Base-by-base conservation (phyloP, 2,329 filamentous ascomycete genomes). In the Aspergillus puulaauensis region DNA sequence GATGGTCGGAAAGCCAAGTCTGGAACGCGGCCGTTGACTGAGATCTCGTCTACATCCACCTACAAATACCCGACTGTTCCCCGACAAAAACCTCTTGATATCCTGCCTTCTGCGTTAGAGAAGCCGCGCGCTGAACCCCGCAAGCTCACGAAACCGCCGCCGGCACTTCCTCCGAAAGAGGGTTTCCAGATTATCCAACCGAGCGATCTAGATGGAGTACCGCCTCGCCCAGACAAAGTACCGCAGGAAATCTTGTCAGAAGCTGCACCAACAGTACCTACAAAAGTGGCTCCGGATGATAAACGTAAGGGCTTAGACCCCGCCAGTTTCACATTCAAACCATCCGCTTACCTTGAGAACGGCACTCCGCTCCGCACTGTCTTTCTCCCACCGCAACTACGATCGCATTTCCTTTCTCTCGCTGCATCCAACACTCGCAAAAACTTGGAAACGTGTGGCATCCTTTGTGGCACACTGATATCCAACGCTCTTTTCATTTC, bases 401-500 rank as follows among this genome's bases (percentile, higher is more conserved):
- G 92, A 27, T 76, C 81, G 2, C 79, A 82, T 6, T 99, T 99
- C 71, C 81, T 98, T 17, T 76, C 83, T 3, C 78, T 92, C 31
- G 93, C 93, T 0, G 77, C 83, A 0, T 75, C 84, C 17, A 98
- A 99, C 71, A 99, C 95, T 0, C 78, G 79, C 31, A 81, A 82
- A 3, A 96, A 96, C 37, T 82, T 98, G 17, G 95, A 99, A 77
- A 98, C 95, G 65, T 98, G 95, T 71, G 95, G 93, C 37, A 93
- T 99, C 64, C 83, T 99, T 11, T 96, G 92, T 69, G 95, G 93
- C 7, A 93, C 91, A 1, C 81, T 93, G 1, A 90, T 96, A 68
- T 93, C 93, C 65, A 97, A 97, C 70, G 95, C 95, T 1, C 81
- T 99, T 3, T 98, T 98, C 77, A 87, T 99, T 58, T 91, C 89